Base-by-base conservation (phyloP, 2,329 filamentous ascomycete genomes). In the Beauveria scarabaeidicola region DNA sequence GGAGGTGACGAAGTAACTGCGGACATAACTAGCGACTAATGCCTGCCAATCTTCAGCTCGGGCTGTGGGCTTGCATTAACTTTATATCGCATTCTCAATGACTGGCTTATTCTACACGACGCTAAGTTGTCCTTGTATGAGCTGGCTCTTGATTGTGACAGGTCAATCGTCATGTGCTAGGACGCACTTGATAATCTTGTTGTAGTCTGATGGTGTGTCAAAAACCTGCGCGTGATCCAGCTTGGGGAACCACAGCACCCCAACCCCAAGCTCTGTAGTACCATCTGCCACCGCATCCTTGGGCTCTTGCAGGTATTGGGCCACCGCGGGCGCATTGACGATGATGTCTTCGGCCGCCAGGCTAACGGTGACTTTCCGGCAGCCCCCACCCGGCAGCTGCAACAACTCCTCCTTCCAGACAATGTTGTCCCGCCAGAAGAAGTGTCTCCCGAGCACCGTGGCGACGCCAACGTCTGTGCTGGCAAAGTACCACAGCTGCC, bases 401-500 rank as follows among this genome's bases (percentile, higher is more conserved):
- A 78, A 63, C 50, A 89, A 69, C 62, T 88, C 84, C 52, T 89
- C 83, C 64, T 82, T 84, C 87, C 87, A 90, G 8, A 88, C 72
- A 43, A 88, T 82, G 63, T 87, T 89, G 64, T 89, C 79, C 27
- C 77, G 77, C 88, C 87, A 90, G 71, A 88, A 89, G 72, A 90
- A 89, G 65, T 85, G 79, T 3, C 87, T 75, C 0, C 80, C 81
- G 1, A 90, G 74, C 10, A 82, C 84, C 59, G 87, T 79, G 10
- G 86, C 81, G 2, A 88, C 83, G 2, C 84, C 84, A 29, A 84
- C 82, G 64, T 90, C 87, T 58, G 79, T 85, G 48, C 80, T 83
- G 6, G 84, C 87, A 68, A 89, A 89, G 65, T 87, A 90, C 77
- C 83, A 87, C 15, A 90, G 73, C 68, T 87, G 81, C 75, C 82